Base-by-base conservation (phyloP, 345 rosid genomes). In the Euphorbia tirucalli region DNA sequence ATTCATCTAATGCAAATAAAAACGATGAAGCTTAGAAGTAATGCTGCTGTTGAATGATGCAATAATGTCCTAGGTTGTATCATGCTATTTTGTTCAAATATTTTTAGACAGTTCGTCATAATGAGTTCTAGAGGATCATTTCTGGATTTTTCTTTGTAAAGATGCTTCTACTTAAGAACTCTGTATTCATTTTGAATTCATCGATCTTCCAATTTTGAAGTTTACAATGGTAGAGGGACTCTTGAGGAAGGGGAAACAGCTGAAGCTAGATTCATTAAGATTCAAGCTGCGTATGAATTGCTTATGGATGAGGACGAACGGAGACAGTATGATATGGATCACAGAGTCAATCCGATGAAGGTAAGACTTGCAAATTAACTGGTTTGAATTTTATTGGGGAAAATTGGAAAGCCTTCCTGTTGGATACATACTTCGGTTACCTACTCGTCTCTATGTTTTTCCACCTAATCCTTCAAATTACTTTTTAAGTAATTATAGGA, bases 281-380 rank as follows among this genome's bases (percentile, higher is more conserved):
- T 95, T 79, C 99, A 95, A 74, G 99, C 97, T 52, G 99, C 99
- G 27, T 95, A 95, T 59, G 99, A 95, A 83, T 75, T 95, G 84
- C 96, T 95, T 18, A 79, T 90, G 84, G 96, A 92, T 77, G 85
- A 71, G 28, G 97, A 89, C 21, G 86, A 85, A 71, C 83, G 88
- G 65, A 82, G 84, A 75, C 87, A 89, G 49, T 94, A 94, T 24
- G 99, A 94, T 76, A 79, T 71, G 84, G 97, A 92, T 74, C 87
- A 90, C 76, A 78, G 90, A 65, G 91, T 85, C 56, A 92, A 88
- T 79, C 99, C 99, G 1, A 84, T 92, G 99, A 94, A 92, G 95
- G 97, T 87, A 82, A 65, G 57, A 32, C 71, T 25, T 62, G 10
- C 21, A 24, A 37, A 11, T 3, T 48, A 10, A 43, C 15, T 11